These are phyloP conservation scores for Ceraceosorus guamensis DNA, from an alignment of 1,284 basidiomycete species.

Conservation along the genomic window DNA sequence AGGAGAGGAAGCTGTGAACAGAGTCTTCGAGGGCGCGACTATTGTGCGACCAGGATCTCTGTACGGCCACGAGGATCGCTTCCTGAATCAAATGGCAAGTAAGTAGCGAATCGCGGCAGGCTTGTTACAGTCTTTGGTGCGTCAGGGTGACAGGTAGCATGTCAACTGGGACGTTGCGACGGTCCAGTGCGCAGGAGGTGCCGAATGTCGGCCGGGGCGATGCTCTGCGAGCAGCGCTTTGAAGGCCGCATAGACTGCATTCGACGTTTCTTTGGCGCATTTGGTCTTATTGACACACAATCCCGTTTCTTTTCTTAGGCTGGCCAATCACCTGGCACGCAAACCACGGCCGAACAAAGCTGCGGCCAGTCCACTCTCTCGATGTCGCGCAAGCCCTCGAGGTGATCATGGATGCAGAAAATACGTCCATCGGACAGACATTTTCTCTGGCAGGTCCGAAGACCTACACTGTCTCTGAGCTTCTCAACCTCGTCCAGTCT, in stretches of 20 bases:
- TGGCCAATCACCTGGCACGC: constrained; percentile 94
- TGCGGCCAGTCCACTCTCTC: constrained; percentile 84
- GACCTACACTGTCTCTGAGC: constrained; percentile 73
- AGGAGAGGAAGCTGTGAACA: constrained; percentile 80
- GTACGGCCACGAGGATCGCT: constrained; percentile 90
- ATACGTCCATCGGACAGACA: constrained; percentile 60
- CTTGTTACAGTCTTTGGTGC: no score
- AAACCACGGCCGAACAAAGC: constrained; percentile 76
- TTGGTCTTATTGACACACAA: background rate
- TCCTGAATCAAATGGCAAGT: constrained; percentile 88
- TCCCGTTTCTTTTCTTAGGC: constrained; percentile 53
- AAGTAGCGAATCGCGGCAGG: constrained; percentile 46
- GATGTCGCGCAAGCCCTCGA: constrained; percentile 88
- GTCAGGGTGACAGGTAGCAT: no score
- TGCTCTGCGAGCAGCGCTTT: no score
- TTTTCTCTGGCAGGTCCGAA: constrained; percentile 83
- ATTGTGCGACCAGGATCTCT: constrained; percentile 78
- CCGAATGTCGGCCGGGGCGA: no score
- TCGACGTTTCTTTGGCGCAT: background rate
- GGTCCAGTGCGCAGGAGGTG: background rate
- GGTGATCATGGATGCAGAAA: constrained; percentile 64
- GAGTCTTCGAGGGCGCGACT: constrained; percentile 77
- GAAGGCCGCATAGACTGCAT: constrained; percentile 4
- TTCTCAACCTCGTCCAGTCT: constrained; percentile 71
- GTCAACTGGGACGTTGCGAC: background rate